Conservation (phyloP, 495 filamentous ascomycete genomes). For the Trichocladium uniseriatum region DNA sequence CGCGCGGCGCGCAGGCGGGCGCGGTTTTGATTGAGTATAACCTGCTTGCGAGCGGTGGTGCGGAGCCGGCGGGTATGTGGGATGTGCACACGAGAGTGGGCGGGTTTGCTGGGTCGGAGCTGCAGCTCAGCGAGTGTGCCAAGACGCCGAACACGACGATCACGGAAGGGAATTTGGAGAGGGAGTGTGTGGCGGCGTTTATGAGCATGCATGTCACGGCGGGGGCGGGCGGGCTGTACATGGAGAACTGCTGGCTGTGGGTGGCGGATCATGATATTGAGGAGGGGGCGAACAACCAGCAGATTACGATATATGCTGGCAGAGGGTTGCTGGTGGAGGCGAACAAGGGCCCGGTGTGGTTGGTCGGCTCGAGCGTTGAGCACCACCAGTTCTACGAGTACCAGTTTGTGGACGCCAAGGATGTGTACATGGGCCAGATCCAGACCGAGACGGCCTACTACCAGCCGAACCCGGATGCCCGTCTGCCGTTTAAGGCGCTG, state of each 20-base stretch:
- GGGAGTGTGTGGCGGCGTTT: conserved; percentile 57
- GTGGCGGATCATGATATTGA: conserved; percentile 70
- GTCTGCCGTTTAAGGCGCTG: conserved; percentile 53
- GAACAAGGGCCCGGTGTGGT: conserved; percentile 47
- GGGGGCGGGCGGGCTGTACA: conserved; percentile 43
- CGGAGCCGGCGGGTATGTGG: conserved; percentile 70
- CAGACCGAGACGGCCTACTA: conserved; percentile 71
- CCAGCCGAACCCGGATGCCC: conserved; percentile 61
- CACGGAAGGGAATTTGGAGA: conserved; percentile 33
- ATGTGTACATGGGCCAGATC: conserved; percentile 60
- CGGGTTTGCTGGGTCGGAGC: conserved; percentile 65
- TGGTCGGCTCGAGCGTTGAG: conserved; percentile 47
- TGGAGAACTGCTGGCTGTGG: conserved; percentile 66
- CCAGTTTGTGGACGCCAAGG: conserved; percentile 54
- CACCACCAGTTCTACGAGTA: conserved; percentile 74
- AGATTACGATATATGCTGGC: conserved; percentile 61
- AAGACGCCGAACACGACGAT: conserved; percentile 47
- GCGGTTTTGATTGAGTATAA: conserved; percentile 88
- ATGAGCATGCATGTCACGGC: conserved; percentile 60
- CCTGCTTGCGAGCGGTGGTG: conserved; percentile 52
- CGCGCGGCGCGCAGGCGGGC: conserved; percentile 64
- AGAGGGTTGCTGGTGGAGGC: conserved; percentile 58
- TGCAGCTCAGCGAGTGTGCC: conserved; percentile 62
- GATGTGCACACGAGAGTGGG: conserved; percentile 80
- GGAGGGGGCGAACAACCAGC: conserved; percentile 44